Evolutionary conservation across 768 basidiomycete species (phyloP), one percentile per base, ranked within the genome.

Genomic region (Boletus tylopilopsis): DNA sequence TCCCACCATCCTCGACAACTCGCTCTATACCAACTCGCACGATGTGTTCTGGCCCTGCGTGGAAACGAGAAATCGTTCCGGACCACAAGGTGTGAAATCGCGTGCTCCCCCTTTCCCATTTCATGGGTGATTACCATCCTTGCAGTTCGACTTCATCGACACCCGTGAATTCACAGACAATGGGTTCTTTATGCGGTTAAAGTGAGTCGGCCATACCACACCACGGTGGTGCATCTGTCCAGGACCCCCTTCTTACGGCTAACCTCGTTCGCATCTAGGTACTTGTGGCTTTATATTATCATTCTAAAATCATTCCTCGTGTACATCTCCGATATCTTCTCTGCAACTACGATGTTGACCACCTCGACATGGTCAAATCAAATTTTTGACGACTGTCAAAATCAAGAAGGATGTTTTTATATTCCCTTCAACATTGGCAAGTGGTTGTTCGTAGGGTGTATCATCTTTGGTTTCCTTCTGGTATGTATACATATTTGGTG

Each of bases 371-470:
- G 95, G 95, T 85, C 90, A 47, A 94, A 90, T 62, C 80, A 90
- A 68, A 96, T 98, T 63, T 89, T 91, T 71, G 74, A 82, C 52
- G 78, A 84, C 55, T 94, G 93, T 65, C 69, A 74, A 38, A 61
- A 69, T 25, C 69, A 80, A 45, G 67, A 79, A 5, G 82, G 84
- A 35, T 96, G 93, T 65, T 83, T 93, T 44, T 81, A 87, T 63
- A 87, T 94, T 56, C 85, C 90, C 2, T 98, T 96, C 72, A 73
- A 76, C 50, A 82, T 90, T 47, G 94, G 91, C 44, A 90, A 94
- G 70, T 98, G 93, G 93, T 75, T 99, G 53, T 98, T 98, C 73
- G 87, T 96, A 18, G 93, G 92, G 39, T 98, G 95, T 71, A 98
- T 99, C 79, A 87, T 96, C 59, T 90, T 96, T 68, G 93, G 91